Evolutionary conservation across 768 basidiomycete genomes (phyloP), one percentile per base, ranked within the genome.

Genomic region (Leucosporidium creatinivorum): DNA sequence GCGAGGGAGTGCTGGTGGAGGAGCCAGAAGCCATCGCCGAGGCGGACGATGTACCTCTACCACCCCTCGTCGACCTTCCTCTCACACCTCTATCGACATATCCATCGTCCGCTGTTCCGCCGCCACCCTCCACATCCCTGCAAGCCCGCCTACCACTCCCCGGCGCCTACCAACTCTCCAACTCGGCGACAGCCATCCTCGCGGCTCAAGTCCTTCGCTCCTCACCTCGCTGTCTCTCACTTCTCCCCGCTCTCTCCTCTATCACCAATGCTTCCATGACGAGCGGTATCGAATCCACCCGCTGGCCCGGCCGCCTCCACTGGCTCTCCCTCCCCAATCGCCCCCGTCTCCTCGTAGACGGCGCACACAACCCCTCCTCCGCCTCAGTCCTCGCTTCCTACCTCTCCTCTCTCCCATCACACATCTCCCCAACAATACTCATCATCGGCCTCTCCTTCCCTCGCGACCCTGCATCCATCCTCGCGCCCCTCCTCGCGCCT

Each of bases 361-460:
- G 96, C 4, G 94, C 96, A 0, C 96, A 98, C 77, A 99, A 98
- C 76, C 79, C 86, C 10, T 86, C 89, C 9, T 91, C 91, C 0
- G 83, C 91, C 0, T 70, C 77, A 33, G 84, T 84, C 0, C 84
- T 97, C 17, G 82, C 85, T 12, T 76, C 80, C 3, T 97, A 91
- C 76, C 79, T 93, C 65, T 72, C 80, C 33, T 75, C 76, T 63
- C 78, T 79, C 56, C 81, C 79, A 69, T 78, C 73, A 55, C 78
- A 65, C 62, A 76, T 68, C 5, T 25, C n/a, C 2, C 70, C 73
- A 0, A 68, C 88, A 44, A 87, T 87, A 0, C 94, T 85, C 76
- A 81, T 98, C 73, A 79, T 98, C 54, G 85, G 83, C 1, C 81
- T 98, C 49, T 98, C 94, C 0, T 82, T 88, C 70, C 92, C 93